Evolutionary conservation across 768 basidiomycete genomes (phyloP).

Genomic region (Rickenella mellea): DNA sequence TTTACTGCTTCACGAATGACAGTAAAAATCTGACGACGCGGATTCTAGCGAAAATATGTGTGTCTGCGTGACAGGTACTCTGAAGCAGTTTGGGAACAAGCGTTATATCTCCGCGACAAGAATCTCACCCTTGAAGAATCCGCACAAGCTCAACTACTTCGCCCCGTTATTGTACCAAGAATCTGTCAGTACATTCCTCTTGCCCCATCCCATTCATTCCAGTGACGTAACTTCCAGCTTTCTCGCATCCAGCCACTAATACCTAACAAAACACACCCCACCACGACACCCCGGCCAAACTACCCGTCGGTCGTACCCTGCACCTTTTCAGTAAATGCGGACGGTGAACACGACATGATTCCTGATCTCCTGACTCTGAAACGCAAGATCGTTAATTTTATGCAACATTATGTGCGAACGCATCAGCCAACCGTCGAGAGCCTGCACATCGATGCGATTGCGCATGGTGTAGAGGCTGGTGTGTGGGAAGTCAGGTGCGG

Average conservation of each 20-base stretch:
- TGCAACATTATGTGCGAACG: too few relatives aligned
- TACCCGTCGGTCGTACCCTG: constrained; percentile 22
- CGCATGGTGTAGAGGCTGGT: constrained; percentile 50
- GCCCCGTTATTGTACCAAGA: constrained; percentile 63
- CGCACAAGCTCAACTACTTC: constrained; percentile 65
- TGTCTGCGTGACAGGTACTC: constrained; percentile 69
- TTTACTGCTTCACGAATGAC: too few relatives aligned
- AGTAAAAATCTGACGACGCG: too few relatives aligned
- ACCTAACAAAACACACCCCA: constrained; percentile 17
- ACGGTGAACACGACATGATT: constrained; percentile 32
- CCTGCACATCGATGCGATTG: constrained; percentile 63
- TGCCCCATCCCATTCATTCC: constrained; percentile 1
- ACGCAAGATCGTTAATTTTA: constrained; percentile 56
- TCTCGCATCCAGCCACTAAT: constrained; percentile 20
- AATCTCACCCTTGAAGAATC: constrained; percentile 59
- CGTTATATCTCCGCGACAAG: constrained; percentile 73
- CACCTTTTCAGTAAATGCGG: constrained; percentile 22
- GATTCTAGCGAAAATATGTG: constrained; percentile 57
- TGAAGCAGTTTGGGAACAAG: constrained; percentile 78
- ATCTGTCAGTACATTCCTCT: constrained; percentile 38
- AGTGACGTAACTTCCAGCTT: not conserved
- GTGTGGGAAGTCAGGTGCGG: constrained; percentile 60
- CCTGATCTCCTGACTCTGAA: constrained; percentile 50
- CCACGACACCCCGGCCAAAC: constrained; percentile 6
- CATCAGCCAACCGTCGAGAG: constrained; percentile 51